A percentile compares a stretch with the other conserved stretches of the same genome.
phyloP scores from a whole-genome alignment of 129 eudicot species.

The Ambrosia trifida region DNA sequence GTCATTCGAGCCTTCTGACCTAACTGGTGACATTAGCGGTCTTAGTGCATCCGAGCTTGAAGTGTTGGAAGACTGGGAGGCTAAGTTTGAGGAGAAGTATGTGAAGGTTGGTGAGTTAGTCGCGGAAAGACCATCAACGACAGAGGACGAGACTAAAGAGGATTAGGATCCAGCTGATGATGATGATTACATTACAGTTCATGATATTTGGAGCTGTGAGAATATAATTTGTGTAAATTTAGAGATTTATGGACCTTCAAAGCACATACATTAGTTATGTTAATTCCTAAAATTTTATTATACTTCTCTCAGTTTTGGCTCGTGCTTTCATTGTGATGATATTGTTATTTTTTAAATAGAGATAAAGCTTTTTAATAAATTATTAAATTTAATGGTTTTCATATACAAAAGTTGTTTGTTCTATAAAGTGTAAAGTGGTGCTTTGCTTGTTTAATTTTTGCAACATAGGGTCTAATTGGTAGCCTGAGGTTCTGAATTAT shows the following conservation, averaged over 20 bases:
- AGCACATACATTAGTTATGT: background rate
- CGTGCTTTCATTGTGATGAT: no score
- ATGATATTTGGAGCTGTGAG: background rate
- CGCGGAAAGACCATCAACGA: constrained; percentile 23
- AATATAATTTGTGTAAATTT: constrained; percentile 10
- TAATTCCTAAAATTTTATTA: background rate
- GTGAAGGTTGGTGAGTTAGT: constrained; percentile 79
- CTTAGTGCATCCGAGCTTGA: constrained; percentile 66
- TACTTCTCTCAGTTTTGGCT: no score
- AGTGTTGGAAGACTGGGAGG: constrained; percentile 91
- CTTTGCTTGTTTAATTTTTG: no score
- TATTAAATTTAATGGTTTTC: no score
- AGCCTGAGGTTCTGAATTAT: no score
- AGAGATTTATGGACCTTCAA: constrained; percentile 2
- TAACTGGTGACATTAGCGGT: constrained; percentile 74
- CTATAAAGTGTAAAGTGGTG: no score
- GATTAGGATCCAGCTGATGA: constrained; percentile 21
- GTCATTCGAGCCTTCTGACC: constrained; percentile 85
- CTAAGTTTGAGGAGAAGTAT: constrained; percentile 86
- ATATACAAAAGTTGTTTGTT: no score
- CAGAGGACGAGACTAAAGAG: constrained; percentile 30
- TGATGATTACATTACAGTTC: background rate
- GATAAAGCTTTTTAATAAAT: no score
- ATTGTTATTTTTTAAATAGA: no score
- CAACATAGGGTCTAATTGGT: no score